Evolutionary conservation across 306 rosid genomes (phyloP), one percentile per base, ranked within the genome.

Genomic region (Crataegus laevigata): DNA sequence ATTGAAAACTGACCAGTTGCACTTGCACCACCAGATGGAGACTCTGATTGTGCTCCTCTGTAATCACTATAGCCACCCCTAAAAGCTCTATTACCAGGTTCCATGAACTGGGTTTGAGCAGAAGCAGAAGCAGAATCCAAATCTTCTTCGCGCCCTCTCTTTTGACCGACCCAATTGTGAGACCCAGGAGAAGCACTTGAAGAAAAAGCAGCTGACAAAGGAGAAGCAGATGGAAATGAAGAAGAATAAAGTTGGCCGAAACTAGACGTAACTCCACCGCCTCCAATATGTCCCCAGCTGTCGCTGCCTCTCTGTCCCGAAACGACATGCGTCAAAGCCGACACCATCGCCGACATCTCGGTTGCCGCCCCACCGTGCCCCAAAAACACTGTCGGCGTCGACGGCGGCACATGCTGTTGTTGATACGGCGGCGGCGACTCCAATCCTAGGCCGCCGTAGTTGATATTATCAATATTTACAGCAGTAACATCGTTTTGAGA

Each of bases 321-420:
- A 15, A 80, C 88, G 36, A 89, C 96, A 8, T 81, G 86, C 26
- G 91, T 88, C 1, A 90, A 80, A 24, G 89, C 94, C 2, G 99
- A 82, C 64, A 90, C 92, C 87, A 94, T 91, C 5, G 86, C 86
- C 1, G 86, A 80, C 75, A 77, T 78, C 83, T 94, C 97, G 58
- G 86, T 74, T 1, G 85, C 73, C 6, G 85, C 71, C 36, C 75
- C 64, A 77, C 65, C 32, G 10, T 70, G 45, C 69, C 84, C 82
- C 24, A 87, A 58, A 66, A 78, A 69, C 60, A 72, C 55, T 50
- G 71, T 61, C 67, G 77, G 75, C 76, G 84, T 60, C 36, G 66
- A 55, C 64, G 75, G 75, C 72, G 84, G 42, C n/a, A 9, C 28
- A 1, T 43, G 19, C 74, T 38, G 73, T 76, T 45, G 73, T 21